Percentiles rank a stretch among this genome's conserved stretches.
phyloP scores from a whole-genome alignment of 2,329 filamentous ascomycete species.

The Hymenoscyphus albidus region DNA sequence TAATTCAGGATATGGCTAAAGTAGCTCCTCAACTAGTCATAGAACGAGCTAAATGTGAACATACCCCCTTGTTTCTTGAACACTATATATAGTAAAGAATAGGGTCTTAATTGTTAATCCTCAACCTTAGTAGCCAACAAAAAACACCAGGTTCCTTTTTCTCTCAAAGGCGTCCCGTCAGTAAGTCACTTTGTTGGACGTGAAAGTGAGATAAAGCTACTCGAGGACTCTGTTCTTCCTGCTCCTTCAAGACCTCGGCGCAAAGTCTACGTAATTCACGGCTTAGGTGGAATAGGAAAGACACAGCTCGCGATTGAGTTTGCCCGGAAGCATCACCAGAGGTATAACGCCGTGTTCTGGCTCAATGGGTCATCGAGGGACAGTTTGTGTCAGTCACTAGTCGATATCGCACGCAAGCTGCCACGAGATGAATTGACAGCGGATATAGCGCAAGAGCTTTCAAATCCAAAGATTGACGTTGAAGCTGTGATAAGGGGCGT shows the following conservation, averaged over 20 bases:
- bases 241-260: conserved; percentile 8
- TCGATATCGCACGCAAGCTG: conserved; percentile 11
- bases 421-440: conserved; percentile 10
- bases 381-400: conserved; percentile 38
- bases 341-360: conserved; percentile 43
- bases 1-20: not conserved
- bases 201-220: conserved; percentile 15
- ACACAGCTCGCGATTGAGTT: conserved; percentile 36
- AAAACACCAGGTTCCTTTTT: conserved; percentile 22
- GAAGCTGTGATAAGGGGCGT: conserved; percentile 13
- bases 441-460: conserved; percentile 9
- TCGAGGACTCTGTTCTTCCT: conserved; percentile 21
- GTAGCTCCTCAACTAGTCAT: not conserved
- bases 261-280: conserved; percentile 27
- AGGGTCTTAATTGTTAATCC: too few relatives aligned
- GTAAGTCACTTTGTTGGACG: conserved; percentile 16
- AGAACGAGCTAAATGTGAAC: too few relatives aligned
- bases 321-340: conserved; percentile 33
- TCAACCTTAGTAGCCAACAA: not conserved
- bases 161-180: conserved; percentile 22
- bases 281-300: conserved; percentile 34
- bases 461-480: conserved; percentile 8
- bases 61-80: not conserved
- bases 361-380: conserved; percentile 39
- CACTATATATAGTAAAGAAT: too few relatives aligned